Percentiles rank a stretch among this genome's conserved stretches.
Conservation (phyloP, 2,329 filamentous ascomycete genomes). For the Eurotiales sp. region DNA sequence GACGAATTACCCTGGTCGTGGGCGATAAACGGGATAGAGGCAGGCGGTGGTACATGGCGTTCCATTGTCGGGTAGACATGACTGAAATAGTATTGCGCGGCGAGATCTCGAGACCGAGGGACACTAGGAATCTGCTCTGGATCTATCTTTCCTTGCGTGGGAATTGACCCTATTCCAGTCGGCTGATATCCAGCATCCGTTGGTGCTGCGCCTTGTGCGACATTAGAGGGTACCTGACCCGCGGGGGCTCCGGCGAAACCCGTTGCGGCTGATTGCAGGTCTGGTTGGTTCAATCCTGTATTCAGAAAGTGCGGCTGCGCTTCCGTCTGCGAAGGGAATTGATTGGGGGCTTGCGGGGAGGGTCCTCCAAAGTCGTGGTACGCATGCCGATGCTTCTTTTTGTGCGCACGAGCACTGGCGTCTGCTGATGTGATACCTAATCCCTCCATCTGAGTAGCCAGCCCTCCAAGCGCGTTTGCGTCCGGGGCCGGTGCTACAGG, state of each 20-base stretch:
- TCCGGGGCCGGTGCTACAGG: conserved; percentile 24
- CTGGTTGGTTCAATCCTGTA: conserved; percentile 45
- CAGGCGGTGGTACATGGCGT: conserved; percentile 84
- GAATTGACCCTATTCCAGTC: conserved; percentile 53
- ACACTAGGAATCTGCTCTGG: conserved; percentile 92
- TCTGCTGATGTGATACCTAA: conserved; percentile 64
- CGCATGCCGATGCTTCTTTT: conserved; percentile 94
- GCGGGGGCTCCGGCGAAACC: conserved; percentile 18
- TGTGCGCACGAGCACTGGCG: conserved; percentile 45
- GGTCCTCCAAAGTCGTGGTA: conserved; percentile 80
- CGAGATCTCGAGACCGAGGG: conserved; percentile 74
- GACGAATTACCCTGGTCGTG: conserved; percentile 95
- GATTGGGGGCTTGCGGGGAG: conserved; percentile 50
- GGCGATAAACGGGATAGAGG: conserved; percentile 84
- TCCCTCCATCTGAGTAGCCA: conserved; percentile 68
- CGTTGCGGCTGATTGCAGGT: conserved; percentile 26
- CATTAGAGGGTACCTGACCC: conserved; percentile 15
- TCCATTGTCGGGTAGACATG: conserved; percentile 96
- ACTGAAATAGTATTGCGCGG: conserved; percentile 78
- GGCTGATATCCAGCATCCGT: conserved; percentile 32
- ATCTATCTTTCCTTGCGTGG: conserved; percentile 73
- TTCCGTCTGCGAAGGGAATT: conserved; percentile 31
- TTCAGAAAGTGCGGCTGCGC: conserved; percentile 59
- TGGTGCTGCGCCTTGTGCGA: conserved; percentile 23
- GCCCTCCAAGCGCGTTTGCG: conserved; percentile 35